phyloP scores from a whole-genome alignment of 1,284 basidiomycete genomes.

The Apiotrichum veenhuisii region DNA sequence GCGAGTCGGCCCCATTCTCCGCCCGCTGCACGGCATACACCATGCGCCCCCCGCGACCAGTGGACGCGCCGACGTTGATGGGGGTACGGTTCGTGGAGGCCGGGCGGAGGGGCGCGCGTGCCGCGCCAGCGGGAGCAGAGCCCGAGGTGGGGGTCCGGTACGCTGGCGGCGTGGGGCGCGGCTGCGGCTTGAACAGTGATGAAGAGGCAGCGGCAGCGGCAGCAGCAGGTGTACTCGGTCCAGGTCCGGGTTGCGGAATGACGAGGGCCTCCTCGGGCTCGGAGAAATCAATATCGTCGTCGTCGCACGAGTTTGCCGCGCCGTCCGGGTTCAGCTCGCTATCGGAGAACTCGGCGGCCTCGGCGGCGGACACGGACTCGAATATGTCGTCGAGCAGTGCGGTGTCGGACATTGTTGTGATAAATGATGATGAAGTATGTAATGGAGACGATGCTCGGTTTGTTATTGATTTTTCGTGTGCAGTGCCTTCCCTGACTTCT shows the following conservation, averaged over 20 bases:
- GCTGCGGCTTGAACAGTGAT: background rate
- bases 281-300: conserved; percentile 18
- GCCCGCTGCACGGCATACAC: conserved; percentile 19
- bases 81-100: background rate
- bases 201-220: background rate
- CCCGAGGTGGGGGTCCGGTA: too few relatives aligned
- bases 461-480: background rate
- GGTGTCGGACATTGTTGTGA: conserved; percentile 1
- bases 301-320: conserved; percentile 21
- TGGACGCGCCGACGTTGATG: background rate
- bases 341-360: background rate
- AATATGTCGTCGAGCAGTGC: conserved; percentile 21
- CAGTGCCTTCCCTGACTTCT: background rate
- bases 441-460: background rate
- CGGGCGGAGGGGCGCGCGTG: background rate
- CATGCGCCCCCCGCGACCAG: conserved; percentile 23
- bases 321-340: background rate
- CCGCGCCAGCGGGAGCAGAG: background rate
- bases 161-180: background rate
- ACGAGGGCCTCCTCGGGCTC: background rate
- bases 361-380: conserved; percentile 14
- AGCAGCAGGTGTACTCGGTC: background rate
- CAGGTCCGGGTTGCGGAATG: background rate
- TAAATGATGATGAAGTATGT: conserved; percentile 9
- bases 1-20: conserved; percentile 6